Percentiles rank a stretch among this genome's conserved stretches.
Evolutionary conservation across 2,329 filamentous ascomycete genomes (phyloP).

Genomic region (Pseudogymnoascus sp.): DNA sequence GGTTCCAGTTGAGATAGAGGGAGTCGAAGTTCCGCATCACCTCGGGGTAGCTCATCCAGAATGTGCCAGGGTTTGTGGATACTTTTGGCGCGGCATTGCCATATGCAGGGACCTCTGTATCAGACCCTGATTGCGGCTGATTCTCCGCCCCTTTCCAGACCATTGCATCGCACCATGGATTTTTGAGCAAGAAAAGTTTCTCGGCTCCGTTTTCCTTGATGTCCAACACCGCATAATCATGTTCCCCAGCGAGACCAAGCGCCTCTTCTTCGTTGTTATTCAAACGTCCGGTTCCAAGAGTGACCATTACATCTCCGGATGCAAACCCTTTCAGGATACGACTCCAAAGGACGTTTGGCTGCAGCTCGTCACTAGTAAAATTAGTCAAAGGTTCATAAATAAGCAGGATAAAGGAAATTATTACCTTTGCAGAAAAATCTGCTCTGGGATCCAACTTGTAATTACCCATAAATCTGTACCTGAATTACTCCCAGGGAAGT

Average conservation of each 20-base stretch:
- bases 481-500: slow-evolving; percentile 96
- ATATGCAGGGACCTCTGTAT: slow-evolving; percentile 18
- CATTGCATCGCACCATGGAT: slow-evolving; percentile 84
- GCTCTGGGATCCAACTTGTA: slow-evolving; percentile 94
- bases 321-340: slow-evolving; percentile 67
- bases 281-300: slow-evolving; percentile 80
- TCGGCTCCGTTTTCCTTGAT: slow-evolving; percentile 57
- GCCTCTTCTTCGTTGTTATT: slow-evolving; percentile 67
- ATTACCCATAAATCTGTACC: slow-evolving; percentile 89
- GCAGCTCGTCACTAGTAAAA: slow-evolving; percentile 59
- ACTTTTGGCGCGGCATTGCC: slow-evolving; percentile 9
- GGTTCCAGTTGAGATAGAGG: slow-evolving; percentile 96
- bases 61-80: slow-evolving; percentile 56
- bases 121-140: slow-evolving; percentile 16
- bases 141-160: slow-evolving; percentile 51
- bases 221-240: slow-evolving; percentile 88
- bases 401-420: slow-evolving; percentile 12
- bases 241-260: slow-evolving; percentile 76
- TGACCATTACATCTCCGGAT: slow-evolving; percentile 75
- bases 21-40: slow-evolving; percentile 90
- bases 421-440: slow-evolving; percentile 76
- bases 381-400: slow-evolving; percentile 9
- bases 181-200: slow-evolving; percentile 76
- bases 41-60: slow-evolving; percentile 87
- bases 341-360: slow-evolving; percentile 68